Base-by-base conservation (phyloP, 106 monocot genomes). In the Platanthera zijinensis region DNA sequence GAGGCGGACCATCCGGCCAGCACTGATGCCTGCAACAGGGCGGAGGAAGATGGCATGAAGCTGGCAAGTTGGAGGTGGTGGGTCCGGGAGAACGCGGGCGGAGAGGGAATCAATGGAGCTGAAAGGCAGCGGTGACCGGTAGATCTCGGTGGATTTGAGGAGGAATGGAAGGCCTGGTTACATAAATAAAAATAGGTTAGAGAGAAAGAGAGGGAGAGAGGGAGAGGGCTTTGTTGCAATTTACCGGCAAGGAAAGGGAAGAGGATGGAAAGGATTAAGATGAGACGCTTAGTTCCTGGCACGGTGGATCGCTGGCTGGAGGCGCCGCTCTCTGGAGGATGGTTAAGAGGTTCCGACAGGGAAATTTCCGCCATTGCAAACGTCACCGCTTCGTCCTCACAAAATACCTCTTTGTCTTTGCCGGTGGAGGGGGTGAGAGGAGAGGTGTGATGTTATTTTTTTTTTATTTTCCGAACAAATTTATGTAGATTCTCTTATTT, bases 91-190 rank as follows among this genome's bases (percentile, higher is more conserved):
- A 52, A 89, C 73, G 74, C 50, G 67, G 19, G 18, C 13, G 12
- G 95, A 82, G 56, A 95, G 85, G 80, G 90, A 78, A 10, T 69
- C 62, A 66, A 95, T 82, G 77, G 89, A 78, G 76, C 52, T 76
- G 78, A 83, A 88, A 12, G 93, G 96, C 52, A 96, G 87, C 14
- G 92, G 83, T 8, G 95, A 87, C 8, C 95, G 89, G 82, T 95
- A 84, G 80, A 95, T 95, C 76, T 85, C 95, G 49, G 86, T 88
- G 72, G 92, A 95, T 39, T 88, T 87, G 57, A 89, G 84, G 51
- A 92, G 80, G 77, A 95, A 79, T 5, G 91, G 95, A 19, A 91
- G 70, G 45, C 87, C 87, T 87, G 48, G 0, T 30, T 22, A 47
- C 13, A 57, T 48, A 47, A 18, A 18, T 75, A 21, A 62, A 49